phyloP scores from a whole-genome alignment of 1,284 basidiomycete species.

The Leccinum solheimii region DNA sequence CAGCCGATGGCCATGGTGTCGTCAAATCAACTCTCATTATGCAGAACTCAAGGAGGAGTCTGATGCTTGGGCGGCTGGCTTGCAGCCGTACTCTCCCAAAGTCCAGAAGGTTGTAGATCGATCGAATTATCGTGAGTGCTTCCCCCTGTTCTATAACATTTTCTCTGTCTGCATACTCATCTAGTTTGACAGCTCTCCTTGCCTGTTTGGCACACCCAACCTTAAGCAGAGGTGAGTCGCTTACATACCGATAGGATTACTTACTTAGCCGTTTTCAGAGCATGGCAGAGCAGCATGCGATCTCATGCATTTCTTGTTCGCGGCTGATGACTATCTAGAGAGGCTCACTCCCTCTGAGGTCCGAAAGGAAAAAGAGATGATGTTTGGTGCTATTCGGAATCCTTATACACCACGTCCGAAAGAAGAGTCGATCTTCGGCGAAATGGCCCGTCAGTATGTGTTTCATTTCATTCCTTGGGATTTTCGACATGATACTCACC shows the following conservation, averaged over 20 bases:
- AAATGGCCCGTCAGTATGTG: not conserved
- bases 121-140: not conserved
- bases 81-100: not conserved
- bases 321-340: not conserved
- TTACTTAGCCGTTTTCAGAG: not conserved
- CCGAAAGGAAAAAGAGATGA: not conserved
- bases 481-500: not conserved
- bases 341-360: not conserved
- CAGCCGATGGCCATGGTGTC: slow-evolving; percentile 20
- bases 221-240: not conserved
- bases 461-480: not conserved
- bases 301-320: not conserved
- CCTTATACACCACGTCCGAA: not conserved
- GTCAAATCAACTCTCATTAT: slow-evolving; percentile 18
- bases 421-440: not conserved
- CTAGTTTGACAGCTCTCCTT: not conserved
- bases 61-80: not conserved
- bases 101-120: not conserved
- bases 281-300: not conserved
- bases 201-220: not conserved
- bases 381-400: not conserved
- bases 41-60: slow-evolving; percentile 9
- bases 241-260: not conserved
- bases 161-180: not conserved
- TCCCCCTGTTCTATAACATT: not conserved